Evolutionary conservation across 2,329 filamentous ascomycete species (phyloP).

Genomic region (Seiridium unicorne): DNA sequence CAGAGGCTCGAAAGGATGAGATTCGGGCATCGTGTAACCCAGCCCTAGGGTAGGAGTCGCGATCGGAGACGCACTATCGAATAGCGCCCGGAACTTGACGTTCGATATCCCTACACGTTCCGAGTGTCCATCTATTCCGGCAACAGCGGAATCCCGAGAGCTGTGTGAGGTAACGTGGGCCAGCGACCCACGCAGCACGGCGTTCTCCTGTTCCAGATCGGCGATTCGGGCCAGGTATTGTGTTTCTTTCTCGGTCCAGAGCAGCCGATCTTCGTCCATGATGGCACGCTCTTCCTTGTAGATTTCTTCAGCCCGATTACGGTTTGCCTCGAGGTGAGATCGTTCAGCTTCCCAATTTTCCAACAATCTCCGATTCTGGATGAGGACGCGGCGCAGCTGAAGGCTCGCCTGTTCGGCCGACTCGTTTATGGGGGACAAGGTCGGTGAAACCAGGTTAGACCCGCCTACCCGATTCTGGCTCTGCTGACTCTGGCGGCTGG

Average conservation of each 20-base stretch:
- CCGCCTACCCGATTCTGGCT: neutral
- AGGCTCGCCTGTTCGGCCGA: slow-evolving; percentile 15
- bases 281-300: slow-evolving; percentile 52
- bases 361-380: slow-evolving; percentile 28
- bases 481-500: slow-evolving; percentile 17
- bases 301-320: slow-evolving; percentile 52
- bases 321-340: slow-evolving; percentile 51
- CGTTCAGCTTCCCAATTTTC: slow-evolving; percentile 55
- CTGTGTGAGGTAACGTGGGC: neutral
- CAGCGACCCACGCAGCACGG: neutral
- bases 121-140: slow-evolving; percentile 14
- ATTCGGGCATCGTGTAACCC: slow-evolving; percentile 30
- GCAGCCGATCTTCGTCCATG: slow-evolving; percentile 49
- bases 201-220: slow-evolving; percentile 22
- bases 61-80: slow-evolving; percentile 17
- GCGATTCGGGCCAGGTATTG: neutral
- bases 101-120: slow-evolving; percentile 7
- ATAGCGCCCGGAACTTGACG: slow-evolving; percentile 15
- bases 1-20: slow-evolving; percentile 36
- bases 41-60: slow-evolving; percentile 16
- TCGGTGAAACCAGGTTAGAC: slow-evolving; percentile 7
- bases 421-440: slow-evolving; percentile 13
- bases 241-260: slow-evolving; percentile 45
- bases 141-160: neutral
- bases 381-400: slow-evolving; percentile 15